Evolutionary conservation across 2,329 filamentous ascomycete species (phyloP).

Genomic region (Davidsoniella virescens): DNA sequence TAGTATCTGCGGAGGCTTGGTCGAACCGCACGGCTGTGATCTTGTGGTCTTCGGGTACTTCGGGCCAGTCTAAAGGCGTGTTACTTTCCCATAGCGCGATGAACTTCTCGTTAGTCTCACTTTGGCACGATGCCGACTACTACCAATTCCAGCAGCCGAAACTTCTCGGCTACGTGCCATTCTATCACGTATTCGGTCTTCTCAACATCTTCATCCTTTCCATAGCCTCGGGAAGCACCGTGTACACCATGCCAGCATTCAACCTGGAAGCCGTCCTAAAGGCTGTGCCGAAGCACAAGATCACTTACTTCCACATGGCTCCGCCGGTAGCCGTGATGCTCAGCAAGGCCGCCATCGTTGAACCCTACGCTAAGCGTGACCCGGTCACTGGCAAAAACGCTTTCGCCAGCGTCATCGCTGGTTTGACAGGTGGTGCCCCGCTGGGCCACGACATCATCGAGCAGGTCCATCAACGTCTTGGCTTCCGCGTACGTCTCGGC

Average conservation of each 20-base stretch:
- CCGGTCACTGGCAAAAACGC: slow-evolving; percentile 28
- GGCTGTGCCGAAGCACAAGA: slow-evolving; percentile 41
- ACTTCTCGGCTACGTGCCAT: slow-evolving; percentile 50
- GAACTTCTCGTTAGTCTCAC: slow-evolving; percentile 36
- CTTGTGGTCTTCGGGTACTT: slow-evolving; percentile 43
- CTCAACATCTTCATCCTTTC: slow-evolving; percentile 42
- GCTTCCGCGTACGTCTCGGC: slow-evolving; percentile 37
- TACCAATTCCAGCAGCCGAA: slow-evolving; percentile 23
- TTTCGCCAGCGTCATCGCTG: slow-evolving; percentile 36
- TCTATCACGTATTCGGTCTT: slow-evolving; percentile 50
- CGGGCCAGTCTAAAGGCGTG: slow-evolving; percentile 60
- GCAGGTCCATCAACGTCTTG: slow-evolving; percentile 44
- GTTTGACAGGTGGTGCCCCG: slow-evolving; percentile 49
- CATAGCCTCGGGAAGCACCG: slow-evolving; percentile 33
- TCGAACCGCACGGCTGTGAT: slow-evolving; percentile 40
- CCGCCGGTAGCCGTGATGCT: slow-evolving; percentile 56
- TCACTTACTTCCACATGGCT: slow-evolving; percentile 49
- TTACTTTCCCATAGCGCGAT: slow-evolving; percentile 53
- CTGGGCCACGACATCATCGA: slow-evolving; percentile 36
- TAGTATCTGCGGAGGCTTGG: slow-evolving; percentile 8
- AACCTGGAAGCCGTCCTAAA: slow-evolving; percentile 49
- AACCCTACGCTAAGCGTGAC: slow-evolving; percentile 36
- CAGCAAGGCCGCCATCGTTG: slow-evolving; percentile 52
- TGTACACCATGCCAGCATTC: slow-evolving; percentile 57
- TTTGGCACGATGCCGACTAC: slow-evolving; percentile 33